Conservation (phyloP, 2,329 filamentous ascomycete species). For the Aspergillus bombycis region DNA sequence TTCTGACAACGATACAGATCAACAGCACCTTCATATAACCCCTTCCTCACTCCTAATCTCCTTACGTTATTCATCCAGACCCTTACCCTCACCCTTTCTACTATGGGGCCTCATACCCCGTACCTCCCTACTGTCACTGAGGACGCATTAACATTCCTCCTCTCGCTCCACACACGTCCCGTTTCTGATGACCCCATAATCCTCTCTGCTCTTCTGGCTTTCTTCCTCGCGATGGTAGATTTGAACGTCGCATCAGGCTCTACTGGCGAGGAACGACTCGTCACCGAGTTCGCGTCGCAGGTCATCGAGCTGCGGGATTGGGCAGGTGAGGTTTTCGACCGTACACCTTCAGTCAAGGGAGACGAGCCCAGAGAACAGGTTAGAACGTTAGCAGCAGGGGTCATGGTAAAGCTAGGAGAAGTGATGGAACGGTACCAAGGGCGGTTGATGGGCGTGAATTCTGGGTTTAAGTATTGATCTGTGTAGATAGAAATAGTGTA, state of each 20-base stretch:
- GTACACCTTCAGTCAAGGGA: constrained; percentile 55
- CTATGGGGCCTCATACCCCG: constrained; percentile 77
- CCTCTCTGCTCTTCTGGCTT: constrained; percentile 75
- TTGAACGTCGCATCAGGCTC: constrained; percentile 62
- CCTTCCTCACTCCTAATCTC: constrained; percentile 74
- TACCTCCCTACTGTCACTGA: constrained; percentile 77
- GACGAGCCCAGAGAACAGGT: constrained; percentile 45
- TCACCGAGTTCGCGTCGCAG: constrained; percentile 72
- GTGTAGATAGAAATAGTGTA: background rate
- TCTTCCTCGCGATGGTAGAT: constrained; percentile 78
- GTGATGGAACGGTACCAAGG: constrained; percentile 80
- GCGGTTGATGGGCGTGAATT: constrained; percentile 71
- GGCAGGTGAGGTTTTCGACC: constrained; percentile 76
- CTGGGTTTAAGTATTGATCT: constrained; percentile 47
- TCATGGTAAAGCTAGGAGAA: constrained; percentile 80
- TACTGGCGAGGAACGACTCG: constrained; percentile 67
- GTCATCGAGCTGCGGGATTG: constrained; percentile 87
- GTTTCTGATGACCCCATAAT: constrained; percentile 66
- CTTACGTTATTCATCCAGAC: constrained; percentile 84
- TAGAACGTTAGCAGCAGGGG: constrained; percentile 69
- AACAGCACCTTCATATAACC: constrained; percentile 50
- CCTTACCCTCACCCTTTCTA: constrained; percentile 77
- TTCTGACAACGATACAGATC: constrained; percentile 29
- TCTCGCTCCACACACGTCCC: constrained; percentile 61
- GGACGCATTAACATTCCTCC: constrained; percentile 82